Percentiles rank a stretch among this genome's conserved stretches.
Conservation (phyloP, 2,329 filamentous ascomycete species). For the Neoascochyta sp. region DNA sequence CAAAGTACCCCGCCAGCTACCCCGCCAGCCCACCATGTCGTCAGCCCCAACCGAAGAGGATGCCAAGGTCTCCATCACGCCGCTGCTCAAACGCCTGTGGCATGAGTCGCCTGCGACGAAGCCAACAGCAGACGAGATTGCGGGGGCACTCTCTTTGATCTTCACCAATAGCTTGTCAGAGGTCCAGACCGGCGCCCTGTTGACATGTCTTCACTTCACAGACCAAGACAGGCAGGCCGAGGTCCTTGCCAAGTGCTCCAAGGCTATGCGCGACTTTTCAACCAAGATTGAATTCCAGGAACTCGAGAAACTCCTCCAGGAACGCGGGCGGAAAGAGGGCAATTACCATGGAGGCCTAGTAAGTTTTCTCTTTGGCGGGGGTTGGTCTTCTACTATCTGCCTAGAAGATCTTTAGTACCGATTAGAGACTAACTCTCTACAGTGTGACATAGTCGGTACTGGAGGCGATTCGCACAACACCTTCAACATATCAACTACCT, state of each 20-base stretch:
- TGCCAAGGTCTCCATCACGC: constrained; percentile 57
- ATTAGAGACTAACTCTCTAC: constrained; percentile 4
- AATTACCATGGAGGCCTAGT: constrained; percentile 79
- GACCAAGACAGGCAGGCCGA: constrained; percentile 78
- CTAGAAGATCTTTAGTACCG: background rate
- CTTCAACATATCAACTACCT: constrained; percentile 95
- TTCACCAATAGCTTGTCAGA: constrained; percentile 88
- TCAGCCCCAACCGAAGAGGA: constrained; percentile 20
- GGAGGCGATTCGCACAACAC: constrained; percentile 96
- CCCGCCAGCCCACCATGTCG: constrained; percentile 23
- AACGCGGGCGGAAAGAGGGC: constrained; percentile 63
- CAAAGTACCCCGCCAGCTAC: constrained; percentile 12
- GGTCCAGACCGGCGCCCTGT: constrained; percentile 78
- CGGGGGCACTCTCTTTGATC: constrained; percentile 82
- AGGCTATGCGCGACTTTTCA: constrained; percentile 78
- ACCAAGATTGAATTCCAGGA: constrained; percentile 63
- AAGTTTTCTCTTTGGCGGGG: constrained; percentile 37
- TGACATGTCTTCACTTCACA: constrained; percentile 91
- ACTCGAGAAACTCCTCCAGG: constrained; percentile 59
- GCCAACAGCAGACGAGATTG: constrained; percentile 71
- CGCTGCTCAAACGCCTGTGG: constrained; percentile 70
- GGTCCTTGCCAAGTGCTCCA: constrained; percentile 80
- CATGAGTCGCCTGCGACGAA: constrained; percentile 47
- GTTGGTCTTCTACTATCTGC: background rate
- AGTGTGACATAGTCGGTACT: constrained; percentile 94